A percentile compares a stretch with the other conserved stretches of the same genome.
phyloP scores from a whole-genome alignment of 306 rosid species.

The Nissolia schottii region DNA sequence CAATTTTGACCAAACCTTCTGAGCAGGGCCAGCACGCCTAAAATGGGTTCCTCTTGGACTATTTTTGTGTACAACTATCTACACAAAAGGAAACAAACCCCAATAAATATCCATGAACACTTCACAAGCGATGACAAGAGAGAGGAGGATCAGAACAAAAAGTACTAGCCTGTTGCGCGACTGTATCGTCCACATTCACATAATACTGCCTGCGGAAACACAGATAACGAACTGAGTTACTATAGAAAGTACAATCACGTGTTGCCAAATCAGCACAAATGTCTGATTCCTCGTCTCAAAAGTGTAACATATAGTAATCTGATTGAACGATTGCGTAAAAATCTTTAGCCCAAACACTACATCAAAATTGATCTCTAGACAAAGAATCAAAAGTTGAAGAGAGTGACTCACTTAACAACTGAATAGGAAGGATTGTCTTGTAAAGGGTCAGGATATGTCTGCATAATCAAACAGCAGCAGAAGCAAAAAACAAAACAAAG shows the following conservation, averaged over 20 bases:
- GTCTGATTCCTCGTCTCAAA: too few relatives aligned
- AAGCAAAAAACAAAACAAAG: neutral
- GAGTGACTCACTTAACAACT: constrained; percentile 68
- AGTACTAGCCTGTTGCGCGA: constrained; percentile 46
- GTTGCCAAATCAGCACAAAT: too few relatives aligned
- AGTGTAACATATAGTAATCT: too few relatives aligned
- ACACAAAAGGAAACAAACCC: neutral
- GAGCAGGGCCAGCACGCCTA: constrained; percentile 90
- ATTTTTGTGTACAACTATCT: constrained; percentile 73
- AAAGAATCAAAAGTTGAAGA: neutral
- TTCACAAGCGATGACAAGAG: neutral
- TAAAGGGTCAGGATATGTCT: constrained; percentile 77
- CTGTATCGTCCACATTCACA: constrained; percentile 68
- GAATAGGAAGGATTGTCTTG: constrained; percentile 86
- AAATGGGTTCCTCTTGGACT: constrained; percentile 86
- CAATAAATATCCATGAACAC: neutral
- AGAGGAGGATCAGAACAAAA: neutral
- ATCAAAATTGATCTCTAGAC: neutral
- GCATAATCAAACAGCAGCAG: constrained; percentile 20
- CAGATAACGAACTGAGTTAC: neutral
- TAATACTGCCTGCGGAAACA: constrained; percentile 75
- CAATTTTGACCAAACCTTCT: constrained; percentile 39
- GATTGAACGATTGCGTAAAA: too few relatives aligned
- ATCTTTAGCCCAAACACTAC: neutral
- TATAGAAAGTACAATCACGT: too few relatives aligned